phyloP scores from a whole-genome alignment of 2,329 filamentous ascomycete species.

The Didymellaceae sp. region DNA sequence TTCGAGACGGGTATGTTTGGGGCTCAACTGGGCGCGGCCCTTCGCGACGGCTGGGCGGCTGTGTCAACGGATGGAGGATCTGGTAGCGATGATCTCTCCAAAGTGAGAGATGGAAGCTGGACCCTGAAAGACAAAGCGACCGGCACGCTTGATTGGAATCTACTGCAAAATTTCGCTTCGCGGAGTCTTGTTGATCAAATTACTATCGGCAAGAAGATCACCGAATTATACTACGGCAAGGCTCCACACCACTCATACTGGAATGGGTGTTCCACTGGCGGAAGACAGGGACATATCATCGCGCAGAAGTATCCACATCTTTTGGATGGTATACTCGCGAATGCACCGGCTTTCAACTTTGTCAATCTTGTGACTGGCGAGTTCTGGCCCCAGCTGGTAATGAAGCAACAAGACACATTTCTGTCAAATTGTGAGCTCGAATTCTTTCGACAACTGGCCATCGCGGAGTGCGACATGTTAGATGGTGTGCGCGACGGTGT shows the following conservation, averaged over 20 bases:
- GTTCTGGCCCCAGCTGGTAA: slow-evolving; percentile 38
- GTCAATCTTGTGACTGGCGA: slow-evolving; percentile 27
- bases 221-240: slow-evolving; percentile 43
- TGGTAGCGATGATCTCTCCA: slow-evolving; percentile 12
- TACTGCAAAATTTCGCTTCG: slow-evolving; percentile 49
- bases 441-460: slow-evolving; percentile 26
- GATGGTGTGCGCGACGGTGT: slow-evolving; percentile 45
- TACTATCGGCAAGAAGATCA: slow-evolving; percentile 43
- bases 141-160: slow-evolving; percentile 35
- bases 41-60: slow-evolving; percentile 40
- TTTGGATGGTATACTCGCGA: slow-evolving; percentile 45
- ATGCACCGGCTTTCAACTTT: slow-evolving; percentile 40
- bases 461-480: slow-evolving; percentile 36
- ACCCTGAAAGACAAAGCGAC: slow-evolving; percentile 23
- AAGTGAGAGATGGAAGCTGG: slow-evolving; percentile 27
- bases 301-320: slow-evolving; percentile 43
- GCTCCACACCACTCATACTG: slow-evolving; percentile 44
- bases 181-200: slow-evolving; percentile 47
- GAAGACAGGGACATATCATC: slow-evolving; percentile 44
- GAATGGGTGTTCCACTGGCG: slow-evolving; percentile 46
- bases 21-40: slow-evolving; percentile 29
- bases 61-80: slow-evolving; percentile 44
- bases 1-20: slow-evolving; percentile 40
- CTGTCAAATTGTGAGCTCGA: slow-evolving; percentile 38
- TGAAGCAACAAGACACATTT: slow-evolving; percentile 34